These are phyloP conservation scores for Penicillium sp. DNA, from an alignment of 2,329 filamentous ascomycete genomes.

Conservation along the genomic window DNA sequence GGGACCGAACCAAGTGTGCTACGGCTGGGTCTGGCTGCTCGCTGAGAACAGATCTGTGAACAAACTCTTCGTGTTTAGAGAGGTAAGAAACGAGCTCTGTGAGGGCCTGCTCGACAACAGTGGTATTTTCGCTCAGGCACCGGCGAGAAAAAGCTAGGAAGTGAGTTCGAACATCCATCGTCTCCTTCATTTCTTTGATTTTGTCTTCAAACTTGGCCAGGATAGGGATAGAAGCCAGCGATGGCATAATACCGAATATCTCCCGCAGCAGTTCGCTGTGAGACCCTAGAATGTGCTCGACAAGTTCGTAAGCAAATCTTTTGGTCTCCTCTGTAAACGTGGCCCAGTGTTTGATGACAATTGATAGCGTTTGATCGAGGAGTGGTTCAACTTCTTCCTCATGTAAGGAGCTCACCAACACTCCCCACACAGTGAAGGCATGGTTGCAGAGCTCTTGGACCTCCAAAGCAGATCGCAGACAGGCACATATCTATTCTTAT, in stretches of 20 bases:
- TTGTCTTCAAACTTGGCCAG: slow-evolving; percentile 70
- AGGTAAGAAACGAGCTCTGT: slow-evolving; percentile 77
- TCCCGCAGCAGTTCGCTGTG: slow-evolving; percentile 66
- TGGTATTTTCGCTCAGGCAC: slow-evolving; percentile 80
- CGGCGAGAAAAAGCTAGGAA: slow-evolving; percentile 75
- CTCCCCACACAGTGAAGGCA: slow-evolving; percentile 83
- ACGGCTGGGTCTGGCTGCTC: slow-evolving; percentile 83
- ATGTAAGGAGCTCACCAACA: slow-evolving; percentile 75
- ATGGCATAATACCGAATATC: slow-evolving; percentile 77
- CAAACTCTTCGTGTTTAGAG: slow-evolving; percentile 71
- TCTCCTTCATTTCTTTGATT: slow-evolving; percentile 67
- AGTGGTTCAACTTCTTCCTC: slow-evolving; percentile 79
- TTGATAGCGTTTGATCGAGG: slow-evolving; percentile 86
- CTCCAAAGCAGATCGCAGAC: slow-evolving; percentile 80
- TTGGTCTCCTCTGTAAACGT: slow-evolving; percentile 67
- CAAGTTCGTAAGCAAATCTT: slow-evolving; percentile 63
- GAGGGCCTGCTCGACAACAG: slow-evolving; percentile 82
- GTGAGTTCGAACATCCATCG: slow-evolving; percentile 68
- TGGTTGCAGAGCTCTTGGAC: slow-evolving; percentile 74
- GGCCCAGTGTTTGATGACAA: slow-evolving; percentile 81
- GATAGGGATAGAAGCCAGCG: slow-evolving; percentile 71
- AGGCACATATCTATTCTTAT: slow-evolving; percentile 78
- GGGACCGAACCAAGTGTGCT: slow-evolving; percentile 70
- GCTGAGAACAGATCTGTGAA: slow-evolving; percentile 79
- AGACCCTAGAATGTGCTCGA: slow-evolving; percentile 68